These are phyloP conservation scores for Ustilago cynodontis DNA, from an alignment of 1,284 basidiomycete species.

Conservation along the genomic window DNA sequence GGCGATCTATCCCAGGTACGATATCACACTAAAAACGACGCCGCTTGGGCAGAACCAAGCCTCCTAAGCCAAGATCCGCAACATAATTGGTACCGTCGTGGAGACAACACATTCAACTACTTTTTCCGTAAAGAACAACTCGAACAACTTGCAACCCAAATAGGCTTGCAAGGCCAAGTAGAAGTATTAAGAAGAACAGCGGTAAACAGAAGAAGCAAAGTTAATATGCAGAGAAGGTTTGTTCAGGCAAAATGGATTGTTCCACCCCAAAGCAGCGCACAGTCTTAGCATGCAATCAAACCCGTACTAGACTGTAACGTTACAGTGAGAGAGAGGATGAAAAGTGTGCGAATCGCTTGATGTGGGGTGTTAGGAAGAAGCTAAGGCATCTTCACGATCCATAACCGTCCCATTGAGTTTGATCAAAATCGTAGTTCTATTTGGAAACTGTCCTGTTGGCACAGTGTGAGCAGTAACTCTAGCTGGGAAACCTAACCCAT, in stretches of 20 bases:
- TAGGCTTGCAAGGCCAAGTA: slow-evolving; percentile 54
- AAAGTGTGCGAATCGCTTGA: neutral
- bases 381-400: slow-evolving; percentile 64
- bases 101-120: slow-evolving; percentile 70
- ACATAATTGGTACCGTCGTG: slow-evolving; percentile 66
- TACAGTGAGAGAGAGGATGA: no score
- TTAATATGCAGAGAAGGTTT: slow-evolving; percentile 56
- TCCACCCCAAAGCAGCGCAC: slow-evolving; percentile 1
- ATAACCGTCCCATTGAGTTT: slow-evolving; percentile 65
- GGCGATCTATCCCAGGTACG: slow-evolving; percentile 69
- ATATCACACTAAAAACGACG: slow-evolving; percentile 67
- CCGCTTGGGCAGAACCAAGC: slow-evolving; percentile 65
- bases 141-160: slow-evolving; percentile 17
- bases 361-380: slow-evolving; percentile 11
- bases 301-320: no score
- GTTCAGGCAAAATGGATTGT: slow-evolving; percentile 64
- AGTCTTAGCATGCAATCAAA: neutral
- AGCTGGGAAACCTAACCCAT: slow-evolving; percentile 93
- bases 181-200: slow-evolving; percentile 32
- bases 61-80: slow-evolving; percentile 52
- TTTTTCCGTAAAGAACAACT: slow-evolving; percentile 68
- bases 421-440: slow-evolving; percentile 70
- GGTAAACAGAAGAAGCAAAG: slow-evolving; percentile 38
- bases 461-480: slow-evolving; percentile 96
- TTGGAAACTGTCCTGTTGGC: slow-evolving; percentile 82